Evolutionary conservation across 495 filamentous ascomycete genomes (phyloP), one percentile per base, ranked within the genome.

Genomic region (Podospora fimiseda): DNA sequence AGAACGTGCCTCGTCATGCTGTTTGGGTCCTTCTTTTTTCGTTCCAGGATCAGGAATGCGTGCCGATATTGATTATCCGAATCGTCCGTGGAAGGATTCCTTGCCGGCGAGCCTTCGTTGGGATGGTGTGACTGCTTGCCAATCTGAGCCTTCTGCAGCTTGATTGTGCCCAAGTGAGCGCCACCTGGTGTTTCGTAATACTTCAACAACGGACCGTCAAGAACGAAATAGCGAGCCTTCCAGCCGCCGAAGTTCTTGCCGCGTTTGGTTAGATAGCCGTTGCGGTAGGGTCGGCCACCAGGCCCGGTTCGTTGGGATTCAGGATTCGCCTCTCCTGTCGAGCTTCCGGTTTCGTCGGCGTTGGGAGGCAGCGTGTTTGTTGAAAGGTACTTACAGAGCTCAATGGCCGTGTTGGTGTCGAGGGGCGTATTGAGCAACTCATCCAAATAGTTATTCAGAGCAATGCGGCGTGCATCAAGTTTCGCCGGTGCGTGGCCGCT

Each of bases 161-260:
- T 96, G 69, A 98, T 96, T 18, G 90, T 92, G 9, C 93, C 93
- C 46, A 97, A 72, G 64, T 95, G 88, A 21, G 89, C 77, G 11
- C 93, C 93, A 39, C 90, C 89, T 0, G 87, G 88, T 2, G 83
- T 79, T 67, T 98, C 93, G 62, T 89, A 96, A 65, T 98, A 97
- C 60, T 85, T 89, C 56, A 98, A 70, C 33, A 89, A 78, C 14
- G 94, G 88, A 1, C 90, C 90, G 61, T 97, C 89, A 1, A 98
- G 79, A 41, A 95, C 78, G 60, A 98, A 98, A 64, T 88, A 97
- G 50, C 93, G 79, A 14, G 89, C 89, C 66, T 98, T 98, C 93
- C 93, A 98, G n/a, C 93, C 93, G 20, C 93, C 93, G 69, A 97
- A 97, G 59, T 96, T 96, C 74, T 98, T 98, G 21, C 93, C 93